A percentile compares a stretch with the other conserved stretches of the same genome.
Conservation (phyloP, 169 alveolate species). For the Eimeria sp. region DNA sequence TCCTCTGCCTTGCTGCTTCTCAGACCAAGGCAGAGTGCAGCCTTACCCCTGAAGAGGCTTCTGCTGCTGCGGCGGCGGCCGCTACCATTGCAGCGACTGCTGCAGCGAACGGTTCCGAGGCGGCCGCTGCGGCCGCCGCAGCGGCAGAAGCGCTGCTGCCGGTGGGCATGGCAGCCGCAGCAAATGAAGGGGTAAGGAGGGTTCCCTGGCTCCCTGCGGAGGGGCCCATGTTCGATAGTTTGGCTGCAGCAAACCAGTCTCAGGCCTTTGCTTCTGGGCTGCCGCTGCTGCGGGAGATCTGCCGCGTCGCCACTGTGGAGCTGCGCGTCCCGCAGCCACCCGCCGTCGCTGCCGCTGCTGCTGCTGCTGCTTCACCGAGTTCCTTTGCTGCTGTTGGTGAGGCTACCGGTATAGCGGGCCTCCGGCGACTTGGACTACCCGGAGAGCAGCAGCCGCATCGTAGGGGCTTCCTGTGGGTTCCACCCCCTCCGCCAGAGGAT, state of each 20-base stretch:
- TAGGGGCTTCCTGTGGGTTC: constrained; percentile 45
- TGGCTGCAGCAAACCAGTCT: constrained; percentile 46
- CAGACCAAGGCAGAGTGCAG: constrained; percentile 63
- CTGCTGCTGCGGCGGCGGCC: constrained; percentile 54
- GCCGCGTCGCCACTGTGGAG: constrained; percentile 71
- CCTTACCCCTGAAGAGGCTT: constrained; percentile 66
- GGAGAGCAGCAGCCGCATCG: constrained; percentile 58
- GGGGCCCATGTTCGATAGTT: constrained; percentile 65
- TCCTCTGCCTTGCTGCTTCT: constrained; percentile 48
- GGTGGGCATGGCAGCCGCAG: constrained; percentile 20
- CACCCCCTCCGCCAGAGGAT: constrained; percentile 17
- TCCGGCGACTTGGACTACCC: constrained; percentile 48
- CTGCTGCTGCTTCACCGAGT: constrained; percentile 13
- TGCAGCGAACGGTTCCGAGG: constrained; percentile 56
- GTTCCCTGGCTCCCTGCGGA: constrained; percentile 66
- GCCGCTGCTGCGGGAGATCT: constrained; percentile 50
- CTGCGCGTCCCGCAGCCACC: constrained; percentile 39
- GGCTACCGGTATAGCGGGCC: constrained; percentile 37
- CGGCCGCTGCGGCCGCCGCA: constrained; percentile 53
- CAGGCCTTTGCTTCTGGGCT: constrained; percentile 61
- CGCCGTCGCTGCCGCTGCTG: constrained; percentile 59
- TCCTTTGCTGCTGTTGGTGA: neutral
- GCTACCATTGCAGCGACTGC: constrained; percentile 35
- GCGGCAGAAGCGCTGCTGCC: constrained; percentile 64
- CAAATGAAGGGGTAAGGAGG: constrained; percentile 20